These are phyloP conservation scores for Chlorella ohadii DNA, from an alignment of 139 green algal species.

Conservation along the genomic window DNA sequence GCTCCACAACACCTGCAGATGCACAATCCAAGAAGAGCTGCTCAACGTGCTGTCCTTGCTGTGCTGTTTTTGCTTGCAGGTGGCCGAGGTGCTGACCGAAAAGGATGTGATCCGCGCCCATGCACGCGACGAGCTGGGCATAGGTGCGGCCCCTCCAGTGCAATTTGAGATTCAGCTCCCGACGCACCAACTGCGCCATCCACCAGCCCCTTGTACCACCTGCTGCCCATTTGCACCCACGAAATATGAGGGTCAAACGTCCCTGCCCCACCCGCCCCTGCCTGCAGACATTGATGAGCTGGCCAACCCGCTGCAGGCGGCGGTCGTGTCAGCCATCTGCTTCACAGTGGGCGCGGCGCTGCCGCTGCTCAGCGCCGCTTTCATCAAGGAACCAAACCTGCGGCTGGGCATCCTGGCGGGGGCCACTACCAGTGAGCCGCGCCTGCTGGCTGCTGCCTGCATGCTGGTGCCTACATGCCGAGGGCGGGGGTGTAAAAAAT, in stretches of 20 bases:
- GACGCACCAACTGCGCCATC: no score
- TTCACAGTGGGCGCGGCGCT: conserved; percentile 74
- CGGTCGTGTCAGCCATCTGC: conserved; percentile 61
- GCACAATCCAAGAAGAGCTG: no score
- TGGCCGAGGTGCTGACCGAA: conserved; percentile 65
- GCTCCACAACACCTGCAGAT: no score
- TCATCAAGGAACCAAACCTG: conserved; percentile 54
- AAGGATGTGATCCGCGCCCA: conserved; percentile 87
- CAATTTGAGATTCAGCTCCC: no score
- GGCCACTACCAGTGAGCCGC: conserved; percentile 39
- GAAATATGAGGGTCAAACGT: no score
- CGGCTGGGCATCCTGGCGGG: conserved; percentile 59
- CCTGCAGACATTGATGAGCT: conserved; percentile 52
- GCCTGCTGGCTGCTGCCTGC: not conserved
- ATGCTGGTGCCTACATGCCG: not conserved
- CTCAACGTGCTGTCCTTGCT: no score
- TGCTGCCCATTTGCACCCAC: no score
- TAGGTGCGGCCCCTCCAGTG: conserved; percentile 50
- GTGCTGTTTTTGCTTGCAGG: no score
- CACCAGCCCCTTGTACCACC: no score
- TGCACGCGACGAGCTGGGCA: conserved; percentile 90
- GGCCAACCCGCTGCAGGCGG: conserved; percentile 79
- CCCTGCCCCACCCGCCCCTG: not conserved
- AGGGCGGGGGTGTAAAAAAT: no score
- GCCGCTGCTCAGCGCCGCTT: conserved; percentile 71